Base-by-base conservation (phyloP, 306 rosid species). In the Acacia crassicarpa region DNA sequence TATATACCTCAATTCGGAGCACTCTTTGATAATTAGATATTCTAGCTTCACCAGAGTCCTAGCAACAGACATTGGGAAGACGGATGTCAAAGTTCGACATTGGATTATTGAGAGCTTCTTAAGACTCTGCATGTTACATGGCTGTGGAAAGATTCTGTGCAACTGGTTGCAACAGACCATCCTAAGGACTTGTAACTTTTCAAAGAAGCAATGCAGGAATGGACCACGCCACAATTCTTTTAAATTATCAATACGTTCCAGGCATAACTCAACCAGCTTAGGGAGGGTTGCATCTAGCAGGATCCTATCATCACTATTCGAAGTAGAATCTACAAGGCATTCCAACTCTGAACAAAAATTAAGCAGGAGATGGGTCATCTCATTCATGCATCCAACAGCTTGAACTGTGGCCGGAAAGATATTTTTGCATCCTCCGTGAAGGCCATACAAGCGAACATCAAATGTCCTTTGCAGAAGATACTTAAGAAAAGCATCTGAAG, bases 351-450 rank as follows among this genome's bases (percentile, higher is more conserved):
- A 14, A 23, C 70, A 76, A 59, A 23, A 41, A 14, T 13, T 27
- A 22, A 76, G 79, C 6, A 6, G n/a, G 53, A 76, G 70, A 23
- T n/a, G 20, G 1, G 25, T 59, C 58, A 59, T 59, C 53, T 76
- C 79, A 8, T 41, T 41, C 41, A 76, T 38, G 69, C 70, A 45
- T 23, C 69, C 78, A 4, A 53, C 65, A 20, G 48, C 40, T 59
- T 76, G 70, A 59, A 58, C 79, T 25, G 33, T 35, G 23, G 25
- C 51, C 23, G 79, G 79, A 32, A 75, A 38, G 69, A 75, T 35
- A 75, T 40, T 75, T 58, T 58, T 75, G 23, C 51, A 58, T 2
- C 79, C 78, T n/a, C 78, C 68, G 40, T 7, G 38, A 23, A 75
- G 69, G 38, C 38, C 38, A 23, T 38, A 22, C 40, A 75, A 4